Evolutionary conservation across 257 asterid genomes (phyloP).

Genomic region (Thymus mandschuricus): DNA sequence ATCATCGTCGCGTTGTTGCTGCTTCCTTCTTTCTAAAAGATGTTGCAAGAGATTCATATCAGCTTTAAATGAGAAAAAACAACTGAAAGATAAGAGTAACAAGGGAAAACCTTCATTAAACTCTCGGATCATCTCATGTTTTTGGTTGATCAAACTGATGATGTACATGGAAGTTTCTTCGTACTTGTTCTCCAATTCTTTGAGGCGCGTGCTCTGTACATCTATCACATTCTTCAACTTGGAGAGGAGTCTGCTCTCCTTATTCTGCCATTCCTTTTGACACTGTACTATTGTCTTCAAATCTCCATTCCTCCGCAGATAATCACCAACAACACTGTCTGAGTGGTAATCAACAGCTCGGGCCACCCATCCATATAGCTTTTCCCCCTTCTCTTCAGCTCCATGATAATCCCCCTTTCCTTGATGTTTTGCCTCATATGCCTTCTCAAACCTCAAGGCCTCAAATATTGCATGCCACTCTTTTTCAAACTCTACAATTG

Average conservation of each 20-base stretch:
- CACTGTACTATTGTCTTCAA: constrained; percentile 40
- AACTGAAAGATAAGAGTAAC: not conserved
- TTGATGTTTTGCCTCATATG: constrained; percentile 42
- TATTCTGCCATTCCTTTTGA: constrained; percentile 44
- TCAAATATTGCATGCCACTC: constrained; percentile 48
- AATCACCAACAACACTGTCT: constrained; percentile 34
- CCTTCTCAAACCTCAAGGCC: constrained; percentile 57
- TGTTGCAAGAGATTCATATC: constrained; percentile 16
- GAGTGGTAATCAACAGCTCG: constrained; percentile 36
- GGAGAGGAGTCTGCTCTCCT: constrained; percentile 38
- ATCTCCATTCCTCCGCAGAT: constrained; percentile 37
- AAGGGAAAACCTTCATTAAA: constrained; percentile 46
- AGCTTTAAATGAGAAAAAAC: not conserved
- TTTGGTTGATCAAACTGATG: constrained; percentile 40
- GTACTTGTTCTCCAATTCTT: constrained; percentile 50
- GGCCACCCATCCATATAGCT: constrained; percentile 50
- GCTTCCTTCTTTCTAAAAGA: constrained; percentile 38
- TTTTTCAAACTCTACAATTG: constrained; percentile 48
- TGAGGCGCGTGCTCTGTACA: constrained; percentile 31
- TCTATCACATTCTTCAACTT: constrained; percentile 38
- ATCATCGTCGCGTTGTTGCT: constrained; percentile 38
- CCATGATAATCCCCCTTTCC: constrained; percentile 44
- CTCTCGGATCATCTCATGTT: constrained; percentile 40
- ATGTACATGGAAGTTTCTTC: constrained; percentile 41
- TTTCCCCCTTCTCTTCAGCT: constrained; percentile 22